A percentile compares a stretch with the other conserved stretches of the same genome.
Conservation (phyloP, 2,329 filamentous ascomycete genomes). For the Cordyceps javanica region DNA sequence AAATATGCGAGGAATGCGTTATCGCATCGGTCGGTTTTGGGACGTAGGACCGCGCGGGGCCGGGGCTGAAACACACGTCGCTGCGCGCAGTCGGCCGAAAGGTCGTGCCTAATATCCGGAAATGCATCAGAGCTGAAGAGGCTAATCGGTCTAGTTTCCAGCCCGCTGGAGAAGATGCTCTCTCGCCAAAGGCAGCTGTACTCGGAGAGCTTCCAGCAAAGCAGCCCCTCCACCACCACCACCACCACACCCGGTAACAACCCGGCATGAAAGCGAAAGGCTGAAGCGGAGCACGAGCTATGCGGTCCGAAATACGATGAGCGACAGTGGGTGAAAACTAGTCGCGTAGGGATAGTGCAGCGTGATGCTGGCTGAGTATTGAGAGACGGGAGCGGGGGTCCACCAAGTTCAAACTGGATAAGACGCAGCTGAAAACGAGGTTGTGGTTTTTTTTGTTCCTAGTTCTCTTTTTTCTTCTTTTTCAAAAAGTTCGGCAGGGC, state of each 20-base stretch:
- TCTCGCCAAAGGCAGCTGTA: background rate
- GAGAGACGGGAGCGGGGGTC: background rate
- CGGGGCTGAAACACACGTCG: conserved; percentile 4
- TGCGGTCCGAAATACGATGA: conserved; percentile 5
- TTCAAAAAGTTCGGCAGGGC: background rate
- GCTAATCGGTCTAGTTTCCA: background rate
- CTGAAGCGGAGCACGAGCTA: background rate
- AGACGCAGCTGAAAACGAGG: conserved; percentile 2
- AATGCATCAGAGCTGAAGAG: no score
- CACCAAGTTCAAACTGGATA: background rate
- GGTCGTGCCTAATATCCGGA: no score
- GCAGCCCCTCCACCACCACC: no score
- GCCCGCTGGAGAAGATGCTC: background rate
- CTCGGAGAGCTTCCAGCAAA: background rate
- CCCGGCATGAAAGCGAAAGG: background rate
- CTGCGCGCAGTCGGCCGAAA: background rate
- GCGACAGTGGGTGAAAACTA: background rate
- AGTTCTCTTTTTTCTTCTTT: background rate
- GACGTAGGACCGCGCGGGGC: background rate
- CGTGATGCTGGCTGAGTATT: background rate
- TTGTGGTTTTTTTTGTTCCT: background rate
- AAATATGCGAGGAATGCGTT: background rate
- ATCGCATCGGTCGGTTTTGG: conserved; percentile 6
- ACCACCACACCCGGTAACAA: background rate
- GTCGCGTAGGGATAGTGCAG: background rate